phyloP scores from a whole-genome alignment of 1,139 yeast species.

The Saccharomyces hybrid region DNA sequence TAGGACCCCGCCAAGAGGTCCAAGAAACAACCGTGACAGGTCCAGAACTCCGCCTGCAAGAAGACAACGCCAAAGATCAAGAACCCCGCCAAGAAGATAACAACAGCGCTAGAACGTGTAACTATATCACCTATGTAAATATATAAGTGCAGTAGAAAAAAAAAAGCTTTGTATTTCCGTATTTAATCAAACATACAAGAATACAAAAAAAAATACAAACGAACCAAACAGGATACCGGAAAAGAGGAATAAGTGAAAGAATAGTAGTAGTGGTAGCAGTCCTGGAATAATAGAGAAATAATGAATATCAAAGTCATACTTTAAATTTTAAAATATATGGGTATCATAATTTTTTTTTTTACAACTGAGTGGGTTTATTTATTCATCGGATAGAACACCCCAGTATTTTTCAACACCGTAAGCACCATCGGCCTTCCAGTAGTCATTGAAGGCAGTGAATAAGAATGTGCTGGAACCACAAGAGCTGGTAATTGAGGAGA shows the following conservation, averaged over 20 bases:
- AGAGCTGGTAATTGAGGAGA: conserved; percentile 45
- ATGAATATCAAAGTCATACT: not conserved
- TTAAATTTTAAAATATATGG: not conserved
- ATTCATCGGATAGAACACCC: conserved; percentile 43
- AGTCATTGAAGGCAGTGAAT: conserved; percentile 68
- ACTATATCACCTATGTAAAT: not conserved
- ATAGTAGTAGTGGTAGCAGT: not conserved
- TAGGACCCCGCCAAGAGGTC: conserved; percentile 17
- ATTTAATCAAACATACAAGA: not conserved
- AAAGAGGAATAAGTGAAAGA: not conserved
- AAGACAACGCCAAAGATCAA: conserved; percentile 9
- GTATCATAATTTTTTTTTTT: not conserved
- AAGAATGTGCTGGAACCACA: conserved; percentile 53
- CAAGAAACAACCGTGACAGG: conserved; percentile 10
- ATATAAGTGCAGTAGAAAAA: conserved; percentile 1
- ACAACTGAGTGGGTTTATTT: conserved; percentile 12
- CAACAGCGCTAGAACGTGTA: not conserved
- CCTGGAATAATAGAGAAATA: not conserved
- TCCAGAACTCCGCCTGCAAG: conserved; percentile 10
- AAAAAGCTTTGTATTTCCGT: not conserved
- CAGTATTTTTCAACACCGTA: conserved; percentile 65
- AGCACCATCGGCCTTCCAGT: conserved; percentile 68
- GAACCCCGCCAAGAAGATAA: conserved; percentile 15
- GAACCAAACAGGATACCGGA: not conserved
- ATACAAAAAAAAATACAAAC: not conserved